Evolutionary conservation across 2,329 filamentous ascomycete genomes (phyloP), one percentile per base, ranked within the genome.

Genomic region (Neonectria neomacrospora): DNA sequence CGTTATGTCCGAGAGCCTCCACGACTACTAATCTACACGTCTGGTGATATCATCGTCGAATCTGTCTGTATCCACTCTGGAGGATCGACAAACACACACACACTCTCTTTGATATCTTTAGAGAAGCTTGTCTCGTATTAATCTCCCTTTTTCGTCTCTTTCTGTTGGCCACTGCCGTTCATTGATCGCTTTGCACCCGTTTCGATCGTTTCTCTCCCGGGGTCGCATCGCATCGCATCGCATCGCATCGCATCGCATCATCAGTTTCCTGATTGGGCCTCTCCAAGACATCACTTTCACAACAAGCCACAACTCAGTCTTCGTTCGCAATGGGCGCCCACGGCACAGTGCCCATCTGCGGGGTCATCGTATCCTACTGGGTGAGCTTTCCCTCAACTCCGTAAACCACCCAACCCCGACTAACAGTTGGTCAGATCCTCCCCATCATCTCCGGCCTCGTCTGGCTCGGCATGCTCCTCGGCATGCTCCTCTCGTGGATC

Each of bases 401-500:
- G 23, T 12, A 8, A 18, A 7, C 8, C 34, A 10, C 23, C 2
- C 4, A 8, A 5, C 4, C 16, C 37, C 18, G 28, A 34, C 54
- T 61, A 28, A 39, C 42, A 18, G 5, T 16, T 7, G 8, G 16
- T 22, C 39, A 85, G 90, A 79, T 90, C 61, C 83, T 94, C 34
- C 92, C 92, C 68, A 80, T 93, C 64, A 83, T 94, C 68, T 89
- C 90, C 51, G 86, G 88, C 68, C 72, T 86, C 61, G 81, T 87
- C 68, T 91, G 89, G 89, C 82, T 90, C 12, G 84, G 83, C 65
- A 93, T 88, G 75, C 83, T 94, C 16, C 82, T 93, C 26, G 88
- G 85, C 58, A 85, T 94, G 79, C 81, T 94, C 61, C 82, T 91
- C n/a, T 83, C 87, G 78, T 95, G 92, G 92, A 78, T 85, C 64